phyloP scores from a whole-genome alignment of 768 basidiomycete genomes.

The Termitomyces sp. region DNA sequence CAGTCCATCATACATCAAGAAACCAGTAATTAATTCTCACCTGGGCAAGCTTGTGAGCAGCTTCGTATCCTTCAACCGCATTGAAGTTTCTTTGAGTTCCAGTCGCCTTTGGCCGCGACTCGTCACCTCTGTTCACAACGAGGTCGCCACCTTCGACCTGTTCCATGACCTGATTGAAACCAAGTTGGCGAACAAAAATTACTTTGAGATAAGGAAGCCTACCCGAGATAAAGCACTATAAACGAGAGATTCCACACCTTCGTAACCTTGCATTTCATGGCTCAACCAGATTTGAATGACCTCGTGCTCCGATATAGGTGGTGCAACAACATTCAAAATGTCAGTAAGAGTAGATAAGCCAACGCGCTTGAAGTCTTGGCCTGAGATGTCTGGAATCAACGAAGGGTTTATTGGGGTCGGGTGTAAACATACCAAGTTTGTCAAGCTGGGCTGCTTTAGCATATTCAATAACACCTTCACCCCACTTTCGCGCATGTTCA shows the following conservation, averaged over 20 bases:
- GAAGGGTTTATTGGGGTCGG: background rate
- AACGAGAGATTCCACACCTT: slow-evolving; percentile 91
- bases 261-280: slow-evolving; percentile 96
- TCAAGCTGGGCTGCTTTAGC: slow-evolving; percentile 89
- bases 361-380: slow-evolving; percentile 81
- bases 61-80: slow-evolving; percentile 78
- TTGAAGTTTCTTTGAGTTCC: slow-evolving; percentile 64
- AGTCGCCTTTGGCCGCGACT: slow-evolving; percentile 66
- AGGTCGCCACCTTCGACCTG: slow-evolving; percentile 94
- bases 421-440: slow-evolving; percentile 63
- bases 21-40: slow-evolving; percentile 33
- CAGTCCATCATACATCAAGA: background rate
- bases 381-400: slow-evolving; percentile 4
- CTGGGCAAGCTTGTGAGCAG: slow-evolving; percentile 82
- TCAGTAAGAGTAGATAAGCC: slow-evolving; percentile 88
- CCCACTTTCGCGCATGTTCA: slow-evolving; percentile 86
- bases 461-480: slow-evolving; percentile 80
- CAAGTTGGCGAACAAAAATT: background rate
- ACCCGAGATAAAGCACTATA: slow-evolving; percentile 85
- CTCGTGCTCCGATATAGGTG: slow-evolving; percentile 97
- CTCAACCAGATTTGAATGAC: slow-evolving; percentile 94
- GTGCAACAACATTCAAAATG: slow-evolving; percentile 93
- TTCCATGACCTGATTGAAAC: slow-evolving; percentile 79
- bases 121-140: slow-evolving; percentile 79
- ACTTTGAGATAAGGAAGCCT: slow-evolving; percentile 18